Conservation (phyloP, 192 early-diverging fungal genomes). For the Chytriomyces hyalinus region DNA sequence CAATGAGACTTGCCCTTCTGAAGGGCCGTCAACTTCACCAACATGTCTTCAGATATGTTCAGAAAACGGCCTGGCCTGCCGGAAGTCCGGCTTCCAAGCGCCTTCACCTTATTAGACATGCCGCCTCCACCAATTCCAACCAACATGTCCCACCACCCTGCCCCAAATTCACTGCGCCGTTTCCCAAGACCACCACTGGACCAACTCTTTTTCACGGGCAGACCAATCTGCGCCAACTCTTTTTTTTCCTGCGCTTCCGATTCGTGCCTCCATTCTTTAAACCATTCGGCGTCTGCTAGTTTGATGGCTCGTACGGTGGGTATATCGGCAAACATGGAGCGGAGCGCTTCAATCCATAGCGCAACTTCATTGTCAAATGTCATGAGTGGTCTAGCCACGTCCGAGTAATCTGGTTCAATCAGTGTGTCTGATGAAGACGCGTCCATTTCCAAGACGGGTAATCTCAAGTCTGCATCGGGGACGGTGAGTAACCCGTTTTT, state of each 20-base stretch:
- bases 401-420: background rate
- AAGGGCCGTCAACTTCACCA: background rate
- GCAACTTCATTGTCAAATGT: background rate
- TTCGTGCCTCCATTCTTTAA: slow-evolving; percentile 12
- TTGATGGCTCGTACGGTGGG: slow-evolving; percentile 17
- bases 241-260: slow-evolving; percentile 20
- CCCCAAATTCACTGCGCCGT: slow-evolving; percentile 8
- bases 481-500: background rate
- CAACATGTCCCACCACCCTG: slow-evolving; percentile 16
- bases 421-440: background rate
- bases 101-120: background rate
- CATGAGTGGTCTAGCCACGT: background rate
- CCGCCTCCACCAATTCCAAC: slow-evolving; percentile 9
- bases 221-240: slow-evolving; percentile 5
- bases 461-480: background rate
- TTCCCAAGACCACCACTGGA: slow-evolving; percentile 6
- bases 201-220: slow-evolving; percentile 24
- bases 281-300: slow-evolving; percentile 25
- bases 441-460: background rate
- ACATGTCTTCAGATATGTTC: slow-evolving; percentile 14
- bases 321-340: slow-evolving; percentile 5
- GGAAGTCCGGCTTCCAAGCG: slow-evolving; percentile 3
- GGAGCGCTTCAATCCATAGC: slow-evolving; percentile 12
- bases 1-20: background rate
- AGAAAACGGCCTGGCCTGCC: slow-evolving; percentile 15